Percentiles rank a stretch among this genome's conserved stretches.
Conservation (phyloP, 2,329 filamentous ascomycete genomes). For the Calonectria naviculata region DNA sequence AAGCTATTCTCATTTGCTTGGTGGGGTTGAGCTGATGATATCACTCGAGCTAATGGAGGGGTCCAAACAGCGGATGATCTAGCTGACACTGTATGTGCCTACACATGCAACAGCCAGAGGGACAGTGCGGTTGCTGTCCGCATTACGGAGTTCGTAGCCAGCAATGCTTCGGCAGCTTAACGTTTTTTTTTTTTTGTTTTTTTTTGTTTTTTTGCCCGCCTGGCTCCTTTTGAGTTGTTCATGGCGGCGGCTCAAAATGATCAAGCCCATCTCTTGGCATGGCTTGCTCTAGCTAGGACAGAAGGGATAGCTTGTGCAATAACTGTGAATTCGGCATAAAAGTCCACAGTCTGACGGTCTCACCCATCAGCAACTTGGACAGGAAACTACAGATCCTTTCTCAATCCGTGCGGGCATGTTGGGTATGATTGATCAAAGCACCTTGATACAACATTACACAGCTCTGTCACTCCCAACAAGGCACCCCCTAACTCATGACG, state of each 20-base stretch:
- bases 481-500: not conserved
- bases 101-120: accelerated
- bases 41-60: slow-evolving; percentile 43
- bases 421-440: slow-evolving; percentile 2
- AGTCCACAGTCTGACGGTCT: not conserved
- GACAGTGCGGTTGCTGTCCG: slow-evolving; percentile 24
- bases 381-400: not conserved
- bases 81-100: slow-evolving; percentile 35
- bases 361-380: not conserved
- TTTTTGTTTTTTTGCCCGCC: not conserved
- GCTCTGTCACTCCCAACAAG: not conserved
- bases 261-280: not conserved
- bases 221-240: no score
- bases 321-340: not conserved
- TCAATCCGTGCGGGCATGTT: not conserved
- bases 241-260: not conserved
- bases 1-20: slow-evolving; percentile 34
- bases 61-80: slow-evolving; percentile 22
- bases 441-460: not conserved
- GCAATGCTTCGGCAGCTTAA: slow-evolving; percentile 8
- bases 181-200: not conserved
- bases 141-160: slow-evolving; percentile 17
- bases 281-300: not conserved
- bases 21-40: slow-evolving; percentile 40
- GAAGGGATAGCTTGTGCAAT: not conserved